phyloP scores from a whole-genome alignment of 495 filamentous ascomycete species.

The Rostrohypoxylon terebratum region DNA sequence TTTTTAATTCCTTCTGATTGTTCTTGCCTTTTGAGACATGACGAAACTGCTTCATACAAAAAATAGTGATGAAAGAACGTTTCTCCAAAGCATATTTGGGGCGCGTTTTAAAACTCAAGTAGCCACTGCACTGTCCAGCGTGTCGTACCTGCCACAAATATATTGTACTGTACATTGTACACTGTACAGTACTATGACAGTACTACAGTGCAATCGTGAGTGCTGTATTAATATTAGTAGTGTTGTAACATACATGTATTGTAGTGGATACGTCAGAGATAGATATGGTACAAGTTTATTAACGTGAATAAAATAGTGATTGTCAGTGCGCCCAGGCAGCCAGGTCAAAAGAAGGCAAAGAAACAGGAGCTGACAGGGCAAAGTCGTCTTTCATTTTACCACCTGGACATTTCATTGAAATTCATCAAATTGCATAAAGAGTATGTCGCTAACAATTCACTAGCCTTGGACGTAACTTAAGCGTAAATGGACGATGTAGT shows the following conservation, averaged over 20 bases:
- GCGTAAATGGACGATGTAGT: too few relatives aligned
- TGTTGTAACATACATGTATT: too few relatives aligned
- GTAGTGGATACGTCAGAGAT: slow-evolving; percentile 25
- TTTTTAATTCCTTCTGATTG: not conserved
- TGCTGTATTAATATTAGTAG: too few relatives aligned
- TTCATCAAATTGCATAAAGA: slow-evolving; percentile 41
- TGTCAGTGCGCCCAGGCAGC: slow-evolving; percentile 1
- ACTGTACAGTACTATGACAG: too few relatives aligned
- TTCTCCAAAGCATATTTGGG: not conserved
- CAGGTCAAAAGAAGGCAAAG: slow-evolving; percentile 17
- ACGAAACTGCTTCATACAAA: not conserved
- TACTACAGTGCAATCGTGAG: too few relatives aligned
- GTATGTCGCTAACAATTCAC: slow-evolving; percentile 19
- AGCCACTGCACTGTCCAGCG: not conserved
- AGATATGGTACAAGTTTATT: slow-evolving; percentile 24
- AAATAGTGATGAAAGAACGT: not conserved
- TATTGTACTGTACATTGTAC: slow-evolving; percentile 28
- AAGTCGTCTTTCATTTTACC: slow-evolving; percentile 7
- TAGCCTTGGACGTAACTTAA: slow-evolving; percentile 26
- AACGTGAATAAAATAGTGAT: slow-evolving; percentile 31
- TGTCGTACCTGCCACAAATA: slow-evolving; percentile 11
- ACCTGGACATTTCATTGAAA: not conserved
- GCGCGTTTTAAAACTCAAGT: slow-evolving; percentile 12
- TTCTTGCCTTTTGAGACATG: not conserved
- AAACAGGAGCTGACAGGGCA: not conserved